These are phyloP conservation scores for Crithidia fasciculata DNA, from an alignment of 208 protist species.

Conservation along the genomic window DNA sequence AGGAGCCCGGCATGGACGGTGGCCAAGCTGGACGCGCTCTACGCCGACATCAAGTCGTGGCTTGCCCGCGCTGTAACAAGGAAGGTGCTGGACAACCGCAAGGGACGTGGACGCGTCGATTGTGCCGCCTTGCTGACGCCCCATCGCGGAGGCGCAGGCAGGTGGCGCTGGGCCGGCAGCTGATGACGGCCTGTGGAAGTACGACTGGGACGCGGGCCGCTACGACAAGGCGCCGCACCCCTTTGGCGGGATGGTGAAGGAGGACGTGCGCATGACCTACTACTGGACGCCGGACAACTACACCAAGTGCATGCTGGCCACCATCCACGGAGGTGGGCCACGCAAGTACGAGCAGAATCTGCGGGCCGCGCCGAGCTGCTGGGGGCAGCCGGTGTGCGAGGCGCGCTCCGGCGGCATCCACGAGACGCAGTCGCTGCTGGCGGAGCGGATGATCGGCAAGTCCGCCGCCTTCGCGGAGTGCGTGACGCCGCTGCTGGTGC, in stretches of 20 bases:
- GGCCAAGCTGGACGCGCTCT: conserved; percentile 50
- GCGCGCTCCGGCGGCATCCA: conserved; percentile 76
- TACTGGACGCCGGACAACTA: conserved; percentile 56
- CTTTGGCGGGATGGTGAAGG: conserved; percentile 70
- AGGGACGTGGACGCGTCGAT: conserved; percentile 26
- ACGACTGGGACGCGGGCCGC: conserved; percentile 72
- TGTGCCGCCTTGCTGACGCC: conserved; percentile 24
- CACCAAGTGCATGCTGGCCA: conserved; percentile 8
- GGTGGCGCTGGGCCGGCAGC: conserved; percentile 31
- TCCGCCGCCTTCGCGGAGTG: conserved; percentile 60
- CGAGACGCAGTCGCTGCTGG: conserved; percentile 83
- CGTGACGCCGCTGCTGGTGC: conserved; percentile 47
- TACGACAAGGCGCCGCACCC: conserved; percentile 73
- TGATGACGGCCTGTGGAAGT: conserved; percentile 59
- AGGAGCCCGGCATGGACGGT: conserved; percentile 73
- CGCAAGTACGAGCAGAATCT: conserved; percentile 29
- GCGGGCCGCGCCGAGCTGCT: conserved; percentile 50
- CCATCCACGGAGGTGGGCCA: conserved; percentile 56
- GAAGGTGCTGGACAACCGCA: conserved; percentile 44
- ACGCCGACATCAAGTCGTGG: conserved; percentile 65
- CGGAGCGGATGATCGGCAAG: conserved; percentile 69
- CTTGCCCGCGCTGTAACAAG: conserved; percentile 58
- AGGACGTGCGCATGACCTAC: conserved; percentile 80
- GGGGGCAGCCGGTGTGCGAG: conserved; percentile 54
- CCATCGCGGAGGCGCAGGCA: conserved; percentile 50